phyloP scores from a whole-genome alignment of 768 basidiomycete species.

The Lentinus tigrinus region DNA sequence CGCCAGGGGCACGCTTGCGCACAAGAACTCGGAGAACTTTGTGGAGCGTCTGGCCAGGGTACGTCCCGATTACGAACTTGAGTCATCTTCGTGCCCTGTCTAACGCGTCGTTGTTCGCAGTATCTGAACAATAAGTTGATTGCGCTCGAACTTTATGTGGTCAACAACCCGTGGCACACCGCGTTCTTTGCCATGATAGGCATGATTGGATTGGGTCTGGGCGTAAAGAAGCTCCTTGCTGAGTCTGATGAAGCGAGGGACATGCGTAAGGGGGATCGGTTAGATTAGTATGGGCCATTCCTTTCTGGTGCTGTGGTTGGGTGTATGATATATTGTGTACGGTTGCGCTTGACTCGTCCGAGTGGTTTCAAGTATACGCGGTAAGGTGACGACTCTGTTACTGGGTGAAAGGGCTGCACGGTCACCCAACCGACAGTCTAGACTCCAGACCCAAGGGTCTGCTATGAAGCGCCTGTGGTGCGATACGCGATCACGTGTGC shows the following conservation, averaged over 20 bases:
- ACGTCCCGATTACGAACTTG: conserved; percentile 27
- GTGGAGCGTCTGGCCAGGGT: conserved; percentile 69
- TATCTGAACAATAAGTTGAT: conserved; percentile 31
- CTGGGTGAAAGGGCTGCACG: too few species aligned
- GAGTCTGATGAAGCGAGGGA: conserved; percentile 20
- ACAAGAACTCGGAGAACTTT: conserved; percentile 68
- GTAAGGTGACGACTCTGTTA: too few species aligned
- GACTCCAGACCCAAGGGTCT: too few species aligned
- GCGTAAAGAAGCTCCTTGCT: conserved; percentile 23
- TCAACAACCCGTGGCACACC: conserved; percentile 26
- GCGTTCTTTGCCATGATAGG: conserved; percentile 21
- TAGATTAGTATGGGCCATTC: conserved; percentile 9
- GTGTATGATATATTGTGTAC: too few species aligned
- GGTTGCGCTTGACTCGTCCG: too few species aligned
- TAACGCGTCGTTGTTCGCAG: conserved; percentile 13
- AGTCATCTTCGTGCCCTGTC: neutral
- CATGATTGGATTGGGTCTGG: conserved; percentile 19
- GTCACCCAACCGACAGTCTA: too few species aligned
- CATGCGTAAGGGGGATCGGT: conserved; percentile 14
- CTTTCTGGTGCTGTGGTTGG: too few species aligned
- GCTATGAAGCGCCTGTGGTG: too few species aligned
- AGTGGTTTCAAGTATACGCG: too few species aligned
- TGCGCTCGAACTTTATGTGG: conserved; percentile 26
- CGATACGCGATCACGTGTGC: conserved; percentile 14
- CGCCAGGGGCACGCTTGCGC: conserved; percentile 44